Base-by-base conservation (phyloP, 2,329 filamentous ascomycete genomes). In the Phialocephala subalpina region DNA sequence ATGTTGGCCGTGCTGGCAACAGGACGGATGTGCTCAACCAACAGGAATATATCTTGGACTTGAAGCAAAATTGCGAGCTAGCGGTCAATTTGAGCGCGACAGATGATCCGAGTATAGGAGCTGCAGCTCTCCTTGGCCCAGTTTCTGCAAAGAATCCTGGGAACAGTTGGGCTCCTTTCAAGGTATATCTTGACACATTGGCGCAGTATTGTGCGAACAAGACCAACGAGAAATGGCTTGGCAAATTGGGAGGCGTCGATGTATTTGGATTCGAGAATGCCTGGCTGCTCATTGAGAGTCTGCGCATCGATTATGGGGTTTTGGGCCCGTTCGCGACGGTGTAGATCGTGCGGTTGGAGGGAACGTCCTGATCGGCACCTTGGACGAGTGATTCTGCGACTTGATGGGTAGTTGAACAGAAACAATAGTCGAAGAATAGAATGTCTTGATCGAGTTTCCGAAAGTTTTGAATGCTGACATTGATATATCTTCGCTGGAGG, bases 171-270 rank as follows among this genome's bases (percentile, higher is more conserved):
- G 72, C 73, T 18, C 14, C 27, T 7, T 71, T 72, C 33, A 63
- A 69, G 20, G 56, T 63, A 1, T 73, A 73, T 58, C 38, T 73
- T 38, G 63, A 69, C 63, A 64, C 55, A 3, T 42, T 68, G 25
- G 36, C 71, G 6, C 62, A 63, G 14, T 63, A 40, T n/a, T 74
- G 73, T 52, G 66, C 62, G 8, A 67, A 69, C n/a, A 58, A 59
- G n/a, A 74, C 69, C 38, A 72, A 70, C 36, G 63, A 69, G 69
- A 71, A 73, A 61, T 74, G 71, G 71, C 49, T 68, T 14, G 68
- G 67, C 3, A 62, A 33, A 14, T 47, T 75, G 11, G 73, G 61
- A 36, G 73, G 47, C 22, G 66, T 68, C n/a, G 73, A 75, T 64
- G 71, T 72, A 2, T 74, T 67, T 59, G 70, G 61, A 40, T 60